A percentile compares a stretch with the other conserved stretches of the same genome.
phyloP scores from a whole-genome alignment of 1,139 yeast species.

The Fermentozyma sake region DNA sequence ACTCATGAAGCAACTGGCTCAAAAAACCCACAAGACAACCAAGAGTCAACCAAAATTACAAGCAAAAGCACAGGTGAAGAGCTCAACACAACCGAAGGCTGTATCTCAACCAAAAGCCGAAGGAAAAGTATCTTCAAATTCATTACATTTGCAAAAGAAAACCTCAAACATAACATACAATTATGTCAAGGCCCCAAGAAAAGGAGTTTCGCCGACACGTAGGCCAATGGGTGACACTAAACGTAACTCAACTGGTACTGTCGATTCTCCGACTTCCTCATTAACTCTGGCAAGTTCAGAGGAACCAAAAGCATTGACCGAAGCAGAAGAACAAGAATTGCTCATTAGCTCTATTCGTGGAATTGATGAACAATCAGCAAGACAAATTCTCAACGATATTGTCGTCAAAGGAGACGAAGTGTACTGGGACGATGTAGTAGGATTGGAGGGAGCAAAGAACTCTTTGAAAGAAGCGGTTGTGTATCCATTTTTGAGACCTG shows the following conservation, averaged over 20 bases:
- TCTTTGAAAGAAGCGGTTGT: conserved; percentile 95
- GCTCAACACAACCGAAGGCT: conserved; percentile 5
- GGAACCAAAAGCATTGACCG: conserved; percentile 31
- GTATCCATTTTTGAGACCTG: conserved; percentile 92
- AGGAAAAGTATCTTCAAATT: too few species aligned
- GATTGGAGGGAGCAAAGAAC: conserved; percentile 82
- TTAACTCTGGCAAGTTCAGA: conserved; percentile 6
- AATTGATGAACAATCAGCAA: conserved; percentile 36
- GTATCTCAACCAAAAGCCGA: conserved; percentile 5
- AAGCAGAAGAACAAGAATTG: conserved; percentile 60
- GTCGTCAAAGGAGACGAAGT: conserved; percentile 95
- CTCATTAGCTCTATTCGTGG: conserved; percentile 37
- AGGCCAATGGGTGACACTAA: conserved; percentile 3
- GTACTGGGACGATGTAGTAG: conserved; percentile 96
- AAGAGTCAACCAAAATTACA: conserved; percentile 1
- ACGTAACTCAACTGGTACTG: too few species aligned
- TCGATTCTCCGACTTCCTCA: not conserved
- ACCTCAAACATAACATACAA: conserved; percentile 24
- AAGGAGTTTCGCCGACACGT: conserved; percentile 4
- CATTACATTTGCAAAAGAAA: too few species aligned
- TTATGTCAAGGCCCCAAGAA: conserved; percentile 14
- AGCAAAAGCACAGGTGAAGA: conserved; percentile 2
- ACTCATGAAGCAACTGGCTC: conserved; percentile 24
- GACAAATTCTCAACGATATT: conserved; percentile 83
- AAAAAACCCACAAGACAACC: conserved; percentile 4